Evolutionary conservation across 257 asterid genomes (phyloP), one percentile per base, ranked within the genome.

Genomic region (Fraxinus anomala): DNA sequence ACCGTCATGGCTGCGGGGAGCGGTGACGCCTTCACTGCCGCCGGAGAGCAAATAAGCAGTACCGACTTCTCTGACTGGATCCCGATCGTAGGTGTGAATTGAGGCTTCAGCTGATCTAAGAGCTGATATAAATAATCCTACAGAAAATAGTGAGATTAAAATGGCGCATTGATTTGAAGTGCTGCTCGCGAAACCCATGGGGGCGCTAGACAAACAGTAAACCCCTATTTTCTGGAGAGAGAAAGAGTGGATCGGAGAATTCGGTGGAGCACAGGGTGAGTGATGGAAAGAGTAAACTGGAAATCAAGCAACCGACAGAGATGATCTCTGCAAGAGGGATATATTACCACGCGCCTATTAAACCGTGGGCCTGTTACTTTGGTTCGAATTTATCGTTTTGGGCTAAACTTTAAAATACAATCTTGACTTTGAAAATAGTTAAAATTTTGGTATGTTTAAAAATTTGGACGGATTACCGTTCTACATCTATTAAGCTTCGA

Each of bases 61-160:
- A 73, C 99, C 99, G 81, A 96, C 99, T 88, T 96, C 99, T 74
- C 96, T 91, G 82, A 96, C 83, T 2, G 94, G 93, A 92, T 91
- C 97, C 80, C 88, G 91, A 79, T 84, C 82, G 89, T 96, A 96
- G 87, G 72, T 74, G 89, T 96, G 99, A 80, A 93, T 84, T 59
- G 99, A 92, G 49, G 98, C 94, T 56, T 91, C 80, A 66, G 89
- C 89, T 76, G 89, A 85, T 89, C 87, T 86, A 78, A 86, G 83
- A 82, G 89, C 81, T 28, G 81, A 84, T 61, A 85, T 2, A 21
- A 76, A 69, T n/a, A 80, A 63, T 49, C 39, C 49, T 4, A 67
- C 40, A 79, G 59, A 28, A 67, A 68, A 68, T 80, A 75, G 2
- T 26, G 79, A 71, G 78, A 73, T 76, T 87, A 87, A 74, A 79